Percentiles rank a stretch among this genome's conserved stretches.
These are phyloP conservation scores for Incumbomyces delicatus DNA, from an alignment of 2,329 filamentous ascomycete species.

Conservation along the genomic window DNA sequence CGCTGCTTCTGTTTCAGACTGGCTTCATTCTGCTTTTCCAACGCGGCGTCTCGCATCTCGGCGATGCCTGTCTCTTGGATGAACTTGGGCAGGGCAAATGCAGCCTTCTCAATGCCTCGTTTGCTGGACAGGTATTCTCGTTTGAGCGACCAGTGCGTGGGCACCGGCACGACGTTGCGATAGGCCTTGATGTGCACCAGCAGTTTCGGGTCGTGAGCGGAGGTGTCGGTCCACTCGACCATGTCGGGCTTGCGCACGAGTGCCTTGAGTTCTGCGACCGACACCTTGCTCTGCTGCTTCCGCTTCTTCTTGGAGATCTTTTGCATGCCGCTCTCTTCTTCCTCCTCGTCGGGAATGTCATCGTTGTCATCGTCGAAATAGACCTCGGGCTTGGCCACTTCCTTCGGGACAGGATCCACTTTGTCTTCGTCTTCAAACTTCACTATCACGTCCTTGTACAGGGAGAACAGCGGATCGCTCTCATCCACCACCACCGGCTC, in stretches of 20 bases:
- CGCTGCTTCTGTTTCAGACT: conserved; percentile 90
- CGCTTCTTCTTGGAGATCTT: conserved; percentile 91
- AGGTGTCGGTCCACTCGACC: conserved; percentile 95
- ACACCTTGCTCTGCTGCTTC: conserved; percentile 83
- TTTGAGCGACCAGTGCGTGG: conserved; percentile 89
- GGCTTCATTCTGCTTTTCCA: conserved; percentile 91
- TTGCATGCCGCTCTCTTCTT: conserved; percentile 48
- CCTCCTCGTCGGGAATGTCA: conserved; percentile 75
- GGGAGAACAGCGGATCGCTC: conserved; percentile 68
- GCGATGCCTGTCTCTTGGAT: conserved; percentile 95
- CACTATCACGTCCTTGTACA: conserved; percentile 73
- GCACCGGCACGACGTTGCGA: conserved; percentile 90
- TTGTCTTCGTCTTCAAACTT: conserved; percentile 62
- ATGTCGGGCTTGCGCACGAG: conserved; percentile 83
- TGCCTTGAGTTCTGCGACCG: conserved; percentile 90
- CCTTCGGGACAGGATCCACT: conserved; percentile 55
- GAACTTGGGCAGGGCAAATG: conserved; percentile 87
- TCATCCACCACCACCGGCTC: conserved; percentile 42
- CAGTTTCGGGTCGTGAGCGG: conserved; percentile 76
- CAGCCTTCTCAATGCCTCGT: conserved; percentile 87
- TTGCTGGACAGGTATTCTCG: conserved; percentile 96
- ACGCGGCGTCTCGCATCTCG: conserved; percentile 92
- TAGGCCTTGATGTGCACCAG: conserved; percentile 92
- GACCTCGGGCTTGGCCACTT: conserved; percentile 71
- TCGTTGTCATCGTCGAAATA: conserved; percentile 77